These are phyloP conservation scores for Hordeum pubiflorum DNA, from an alignment of 202 grass and related monocot species.

Conservation along the genomic window DNA sequence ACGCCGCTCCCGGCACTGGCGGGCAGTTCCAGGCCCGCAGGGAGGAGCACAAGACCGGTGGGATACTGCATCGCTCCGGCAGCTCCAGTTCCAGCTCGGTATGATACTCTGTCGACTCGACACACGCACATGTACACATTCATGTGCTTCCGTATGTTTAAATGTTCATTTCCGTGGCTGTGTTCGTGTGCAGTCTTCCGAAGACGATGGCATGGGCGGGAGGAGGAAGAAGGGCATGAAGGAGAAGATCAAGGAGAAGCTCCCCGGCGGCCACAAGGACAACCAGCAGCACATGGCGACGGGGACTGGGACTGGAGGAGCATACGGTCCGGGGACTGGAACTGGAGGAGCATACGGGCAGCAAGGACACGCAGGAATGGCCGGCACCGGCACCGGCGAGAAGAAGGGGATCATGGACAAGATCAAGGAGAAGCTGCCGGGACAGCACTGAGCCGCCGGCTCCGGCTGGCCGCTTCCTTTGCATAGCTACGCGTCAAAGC, in stretches of 20 bases:
- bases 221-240: slow-evolving; percentile 12
- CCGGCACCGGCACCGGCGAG: neutral
- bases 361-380: neutral
- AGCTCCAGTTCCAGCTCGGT: neutral
- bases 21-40: neutral
- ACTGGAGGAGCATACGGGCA: neutral
- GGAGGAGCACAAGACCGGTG: neutral
- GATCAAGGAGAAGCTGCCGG: slow-evolving; percentile 7
- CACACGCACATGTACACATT: neutral
- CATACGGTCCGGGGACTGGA: neutral
- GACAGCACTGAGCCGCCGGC: neutral
- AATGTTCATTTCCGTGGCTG: neutral
- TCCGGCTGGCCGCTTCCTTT: neutral
- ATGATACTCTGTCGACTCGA: neutral
- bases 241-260: slow-evolving; percentile 11
- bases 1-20: neutral
- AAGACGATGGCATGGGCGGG: slow-evolving; percentile 3
- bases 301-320: neutral
- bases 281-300: neutral
- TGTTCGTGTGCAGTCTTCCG: neutral
- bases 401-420: slow-evolving; percentile 4
- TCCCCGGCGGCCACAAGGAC: neutral
- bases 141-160: too few relatives aligned
- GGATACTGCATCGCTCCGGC: neutral
- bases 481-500: neutral